Base-by-base conservation (phyloP, 164 flowering plant species). In the Chimonanthus salicifolius region DNA sequence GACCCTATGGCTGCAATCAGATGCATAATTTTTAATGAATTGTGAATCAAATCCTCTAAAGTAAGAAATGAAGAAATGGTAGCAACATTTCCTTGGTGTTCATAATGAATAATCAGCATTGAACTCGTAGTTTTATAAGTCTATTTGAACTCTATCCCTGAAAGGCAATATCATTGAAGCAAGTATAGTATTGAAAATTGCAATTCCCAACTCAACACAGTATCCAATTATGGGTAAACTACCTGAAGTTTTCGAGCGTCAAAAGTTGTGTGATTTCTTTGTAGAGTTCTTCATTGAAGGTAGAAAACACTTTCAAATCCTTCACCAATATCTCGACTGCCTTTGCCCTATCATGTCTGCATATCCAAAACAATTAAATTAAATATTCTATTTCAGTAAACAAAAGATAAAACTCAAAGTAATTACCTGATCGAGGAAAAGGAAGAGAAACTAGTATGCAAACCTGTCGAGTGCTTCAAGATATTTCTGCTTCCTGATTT, bases 401-500 rank as follows among this genome's bases (percentile, higher is more conserved):
- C 54, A 72, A 74, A 13, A 11, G 54, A 71, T 50, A 50, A 45
- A 54, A 13, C 68, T 4, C 62, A 68, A 54, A 54, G 4, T 13
- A 54, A 54, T 3, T 3, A 13, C 47, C 44, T 18, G 60, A n/a
- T 49, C 5, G 49, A 49, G 6, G 1, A 64, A 72, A 15, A 10
- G 7, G 6, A 13, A 44, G 16, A 54, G 60, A 51, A 71, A 60
- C 46, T 44, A 7, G 21, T 9, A 46, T n/a, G 4, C 51, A 7
- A 11, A 72, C 94, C 87, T 75, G 73, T 90, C 98, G 20, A 92
- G 88, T 0, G 96, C 96, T 82, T 92, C 98, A 6, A 92, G 90
- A 83, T 92, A 92, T 81, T 91, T 92, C 79, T 92, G 98, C 81
- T 91, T 92, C 76, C 96, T 84, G 60, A 92, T 92, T 65, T 89